phyloP scores from a whole-genome alignment of 2,329 filamentous ascomycete species.

The Trichoderma sp. region DNA sequence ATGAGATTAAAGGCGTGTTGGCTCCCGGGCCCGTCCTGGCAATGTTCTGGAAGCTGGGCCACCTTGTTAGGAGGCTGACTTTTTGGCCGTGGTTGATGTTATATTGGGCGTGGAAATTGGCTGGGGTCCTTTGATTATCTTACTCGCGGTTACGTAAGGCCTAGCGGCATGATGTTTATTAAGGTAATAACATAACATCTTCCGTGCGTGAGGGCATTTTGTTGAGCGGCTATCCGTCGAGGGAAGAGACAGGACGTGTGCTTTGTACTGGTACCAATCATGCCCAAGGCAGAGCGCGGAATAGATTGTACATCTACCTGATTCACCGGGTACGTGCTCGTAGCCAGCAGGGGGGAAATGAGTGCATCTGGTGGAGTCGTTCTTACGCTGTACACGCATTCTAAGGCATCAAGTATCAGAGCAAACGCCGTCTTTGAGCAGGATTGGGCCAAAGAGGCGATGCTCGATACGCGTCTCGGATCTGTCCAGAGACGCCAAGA shows the following conservation, averaged over 20 bases:
- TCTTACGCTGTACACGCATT: not conserved
- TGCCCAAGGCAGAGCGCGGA: not conserved
- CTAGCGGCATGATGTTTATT: not conserved
- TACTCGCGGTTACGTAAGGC: not conserved
- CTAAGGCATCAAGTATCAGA: not conserved
- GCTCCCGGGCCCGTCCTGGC: not conserved
- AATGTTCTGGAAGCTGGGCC: conserved; percentile 2
- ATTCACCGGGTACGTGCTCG: not conserved
- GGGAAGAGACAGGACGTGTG: not conserved
- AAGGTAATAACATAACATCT: too few species aligned
- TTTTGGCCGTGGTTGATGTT: not conserved
- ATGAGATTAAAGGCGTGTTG: not conserved
- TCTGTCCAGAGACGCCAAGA: not conserved
- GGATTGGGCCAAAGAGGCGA: not conserved
- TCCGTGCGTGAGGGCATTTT: not conserved
- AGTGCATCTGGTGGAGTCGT: not conserved
- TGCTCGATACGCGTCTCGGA: not conserved
- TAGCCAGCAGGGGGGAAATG: not conserved
- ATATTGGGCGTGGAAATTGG: not conserved
- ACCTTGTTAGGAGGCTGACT: conserved; percentile 9
- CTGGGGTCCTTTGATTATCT: not conserved
- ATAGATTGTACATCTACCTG: not conserved
- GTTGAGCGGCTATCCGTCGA: not conserved
- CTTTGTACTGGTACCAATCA: not conserved
- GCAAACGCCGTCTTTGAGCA: not conserved